phyloP scores from a whole-genome alignment of 2,329 filamentous ascomycete species.

The Xylaria sp. region DNA sequence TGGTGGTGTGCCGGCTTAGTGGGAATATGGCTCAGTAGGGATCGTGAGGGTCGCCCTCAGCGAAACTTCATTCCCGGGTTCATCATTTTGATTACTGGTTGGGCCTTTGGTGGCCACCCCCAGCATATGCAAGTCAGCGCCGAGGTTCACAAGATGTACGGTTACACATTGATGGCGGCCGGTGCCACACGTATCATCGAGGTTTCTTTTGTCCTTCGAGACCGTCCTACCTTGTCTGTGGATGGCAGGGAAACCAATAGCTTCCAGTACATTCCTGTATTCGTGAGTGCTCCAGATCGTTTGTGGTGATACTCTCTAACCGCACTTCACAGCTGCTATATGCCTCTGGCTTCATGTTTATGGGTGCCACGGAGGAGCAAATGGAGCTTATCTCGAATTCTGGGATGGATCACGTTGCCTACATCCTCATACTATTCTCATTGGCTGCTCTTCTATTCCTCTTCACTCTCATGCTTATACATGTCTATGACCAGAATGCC shows the following conservation, averaged over 20 bases:
- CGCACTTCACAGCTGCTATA: constrained; percentile 71
- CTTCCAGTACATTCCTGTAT: constrained; percentile 73
- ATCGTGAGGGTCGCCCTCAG: constrained; percentile 82
- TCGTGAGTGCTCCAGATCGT: constrained; percentile 57
- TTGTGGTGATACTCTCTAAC: constrained; percentile 30
- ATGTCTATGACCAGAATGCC: constrained; percentile 74
- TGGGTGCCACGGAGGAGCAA: constrained; percentile 97
- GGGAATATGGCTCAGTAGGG: constrained; percentile 89
- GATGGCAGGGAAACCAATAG: constrained; percentile 72
- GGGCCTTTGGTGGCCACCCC: constrained; percentile 92
- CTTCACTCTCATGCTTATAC: constrained; percentile 84
- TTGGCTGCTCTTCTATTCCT: constrained; percentile 90
- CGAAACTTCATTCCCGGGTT: constrained; percentile 92
- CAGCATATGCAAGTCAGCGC: constrained; percentile 84
- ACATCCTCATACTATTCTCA: constrained; percentile 89
- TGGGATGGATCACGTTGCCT: constrained; percentile 85
- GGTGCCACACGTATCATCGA: constrained; percentile 87
- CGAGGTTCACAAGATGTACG: constrained; percentile 87
- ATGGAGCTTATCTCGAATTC: constrained; percentile 78
- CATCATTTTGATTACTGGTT: constrained; percentile 90
- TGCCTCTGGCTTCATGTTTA: constrained; percentile 93
- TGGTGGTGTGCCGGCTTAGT: constrained; percentile 96
- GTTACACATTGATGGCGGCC: constrained; percentile 92
- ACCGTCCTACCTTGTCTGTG: constrained; percentile 68
- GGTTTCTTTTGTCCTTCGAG: constrained; percentile 83